phyloP scores from a whole-genome alignment of 2,329 filamentous ascomycete species.

The Leptosphaerulina australis region DNA sequence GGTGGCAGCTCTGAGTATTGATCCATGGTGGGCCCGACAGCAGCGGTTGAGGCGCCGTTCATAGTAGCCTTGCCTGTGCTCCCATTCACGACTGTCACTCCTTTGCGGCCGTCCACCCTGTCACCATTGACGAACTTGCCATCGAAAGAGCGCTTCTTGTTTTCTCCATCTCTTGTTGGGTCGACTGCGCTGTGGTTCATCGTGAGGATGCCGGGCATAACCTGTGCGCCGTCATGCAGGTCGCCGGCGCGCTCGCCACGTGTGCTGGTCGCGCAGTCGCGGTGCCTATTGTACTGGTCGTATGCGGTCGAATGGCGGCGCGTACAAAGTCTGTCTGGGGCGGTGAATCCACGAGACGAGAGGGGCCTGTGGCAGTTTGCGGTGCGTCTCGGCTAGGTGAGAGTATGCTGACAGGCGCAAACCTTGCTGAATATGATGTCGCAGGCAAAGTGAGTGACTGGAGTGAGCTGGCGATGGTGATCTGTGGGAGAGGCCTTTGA shows the following conservation, averaged over 20 bases:
- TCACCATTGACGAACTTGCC: constrained; percentile 42
- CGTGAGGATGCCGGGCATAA: constrained; percentile 57
- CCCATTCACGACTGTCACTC: constrained; percentile 23
- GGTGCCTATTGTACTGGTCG: neutral
- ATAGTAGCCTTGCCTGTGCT: constrained; percentile 13
- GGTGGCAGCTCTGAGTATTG: constrained; percentile 52
- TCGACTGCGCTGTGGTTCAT: constrained; percentile 55
- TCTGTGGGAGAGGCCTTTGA: constrained; percentile 17
- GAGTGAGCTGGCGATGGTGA: constrained; percentile 10
- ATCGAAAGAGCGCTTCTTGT: constrained; percentile 39
- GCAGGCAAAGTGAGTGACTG: constrained; percentile 1
- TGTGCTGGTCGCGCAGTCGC: constrained; percentile 15
- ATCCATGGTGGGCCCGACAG: constrained; percentile 19
- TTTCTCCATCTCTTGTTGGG: constrained; percentile 37
- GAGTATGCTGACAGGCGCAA: neutral
- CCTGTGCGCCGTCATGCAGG: constrained; percentile 41
- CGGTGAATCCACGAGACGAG: neutral
- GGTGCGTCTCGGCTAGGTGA: neutral
- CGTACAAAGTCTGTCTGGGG: neutral
- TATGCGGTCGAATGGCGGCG: too few relatives aligned
- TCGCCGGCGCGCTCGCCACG: constrained; percentile 41
- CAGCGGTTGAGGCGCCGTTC: constrained; percentile 29
- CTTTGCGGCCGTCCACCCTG: constrained; percentile 22
- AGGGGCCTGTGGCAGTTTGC: neutral
- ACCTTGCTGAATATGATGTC: neutral